Conservation (phyloP, 2,329 filamentous ascomycete species). For the Xylariales sp. region DNA sequence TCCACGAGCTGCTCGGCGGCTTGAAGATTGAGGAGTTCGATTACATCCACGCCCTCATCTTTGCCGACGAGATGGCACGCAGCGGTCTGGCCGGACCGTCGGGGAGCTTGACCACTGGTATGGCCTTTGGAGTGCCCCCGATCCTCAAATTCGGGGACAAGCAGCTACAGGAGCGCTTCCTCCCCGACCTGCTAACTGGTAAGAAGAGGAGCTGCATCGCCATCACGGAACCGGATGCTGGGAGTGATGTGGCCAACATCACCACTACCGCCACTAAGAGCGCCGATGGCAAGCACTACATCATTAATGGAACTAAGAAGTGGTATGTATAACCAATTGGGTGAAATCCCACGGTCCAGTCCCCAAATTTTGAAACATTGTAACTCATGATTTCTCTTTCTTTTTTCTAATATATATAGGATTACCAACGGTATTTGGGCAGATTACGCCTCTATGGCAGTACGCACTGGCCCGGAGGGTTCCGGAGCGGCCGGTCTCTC, state of each 20-base stretch:
- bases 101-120: conserved; percentile 64
- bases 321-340: conserved; percentile 41
- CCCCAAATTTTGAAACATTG: no score
- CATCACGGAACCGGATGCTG: conserved; percentile 73
- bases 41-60: conserved; percentile 67
- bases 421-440: conserved; percentile 71
- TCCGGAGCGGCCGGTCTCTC: conserved; percentile 60
- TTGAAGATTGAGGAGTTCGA: conserved; percentile 71
- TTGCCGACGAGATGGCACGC: conserved; percentile 65
- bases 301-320: conserved; percentile 74
- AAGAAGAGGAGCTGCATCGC: conserved; percentile 69
- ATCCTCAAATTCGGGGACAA: conserved; percentile 64
- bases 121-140: conserved; percentile 69
- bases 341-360: no score
- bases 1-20: conserved; percentile 61
- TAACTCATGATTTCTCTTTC: neutral
- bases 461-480: conserved; percentile 59
- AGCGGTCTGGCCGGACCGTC: conserved; percentile 60
- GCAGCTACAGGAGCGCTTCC: conserved; percentile 58
- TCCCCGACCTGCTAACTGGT: conserved; percentile 64
- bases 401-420: conserved; percentile 22
- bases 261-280: conserved; percentile 61
- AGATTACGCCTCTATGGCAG: conserved; percentile 66
- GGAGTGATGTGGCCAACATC: conserved; percentile 71
- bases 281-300: conserved; percentile 60